phyloP scores from a whole-genome alignment of 768 basidiomycete genomes.

The Tylopilus felleus region DNA sequence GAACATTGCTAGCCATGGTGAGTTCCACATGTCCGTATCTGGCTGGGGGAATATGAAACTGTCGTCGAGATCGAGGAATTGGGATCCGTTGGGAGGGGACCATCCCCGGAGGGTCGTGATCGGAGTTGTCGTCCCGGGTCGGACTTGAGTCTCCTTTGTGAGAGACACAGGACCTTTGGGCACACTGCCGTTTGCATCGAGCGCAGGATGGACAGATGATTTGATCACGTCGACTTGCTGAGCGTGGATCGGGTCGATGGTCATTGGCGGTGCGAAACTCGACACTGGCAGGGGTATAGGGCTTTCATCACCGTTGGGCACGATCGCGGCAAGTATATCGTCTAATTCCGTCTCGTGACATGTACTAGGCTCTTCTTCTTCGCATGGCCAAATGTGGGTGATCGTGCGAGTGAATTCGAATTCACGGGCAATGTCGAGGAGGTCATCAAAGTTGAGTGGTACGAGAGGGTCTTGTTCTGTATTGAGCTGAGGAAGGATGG shows the following conservation, averaged over 20 bases:
- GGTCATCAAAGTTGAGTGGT: slow-evolving; percentile 23
- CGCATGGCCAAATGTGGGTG: slow-evolving; percentile 19
- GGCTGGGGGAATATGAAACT: slow-evolving; percentile 10
- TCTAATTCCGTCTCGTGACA: slow-evolving; percentile 14
- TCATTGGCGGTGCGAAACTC: background rate
- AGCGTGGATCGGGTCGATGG: background rate
- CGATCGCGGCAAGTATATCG: slow-evolving; percentile 16
- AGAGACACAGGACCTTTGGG: background rate
- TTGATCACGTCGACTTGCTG: background rate
- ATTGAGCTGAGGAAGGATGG: background rate
- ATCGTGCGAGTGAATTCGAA: slow-evolving; percentile 27
- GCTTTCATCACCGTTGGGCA: slow-evolving; percentile 4
- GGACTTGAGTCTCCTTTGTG: slow-evolving; percentile 1
- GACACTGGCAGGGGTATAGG: background rate
- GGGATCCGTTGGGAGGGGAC: slow-evolving; percentile 25
- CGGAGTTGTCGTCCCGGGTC: background rate
- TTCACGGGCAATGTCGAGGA: slow-evolving; percentile 29
- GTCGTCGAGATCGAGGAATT: slow-evolving; percentile 24
- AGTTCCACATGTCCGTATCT: background rate
- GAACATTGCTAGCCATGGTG: slow-evolving; percentile 7
- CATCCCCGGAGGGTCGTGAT: slow-evolving; percentile 22
- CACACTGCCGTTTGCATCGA: background rate
- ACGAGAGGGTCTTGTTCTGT: slow-evolving; percentile 2
- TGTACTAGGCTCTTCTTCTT: slow-evolving; percentile 10
- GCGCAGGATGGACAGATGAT: background rate